Percentiles rank a stretch among this genome's conserved stretches.
These are phyloP conservation scores for Aspergillus arachidicola DNA, from an alignment of 2,329 filamentous ascomycete species.

Conservation along the genomic window DNA sequence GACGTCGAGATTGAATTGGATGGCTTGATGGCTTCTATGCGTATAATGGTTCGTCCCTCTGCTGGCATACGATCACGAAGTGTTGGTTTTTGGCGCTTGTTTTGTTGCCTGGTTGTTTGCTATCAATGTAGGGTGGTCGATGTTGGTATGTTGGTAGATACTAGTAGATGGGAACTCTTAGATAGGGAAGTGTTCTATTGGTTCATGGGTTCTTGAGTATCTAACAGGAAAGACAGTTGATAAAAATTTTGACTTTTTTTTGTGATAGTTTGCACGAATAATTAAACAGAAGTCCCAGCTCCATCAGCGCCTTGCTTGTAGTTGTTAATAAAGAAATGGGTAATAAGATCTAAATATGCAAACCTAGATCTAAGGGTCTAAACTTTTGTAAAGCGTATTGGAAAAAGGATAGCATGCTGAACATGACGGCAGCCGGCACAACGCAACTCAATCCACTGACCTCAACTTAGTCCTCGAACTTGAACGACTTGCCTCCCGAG, in stretches of 20 bases:
- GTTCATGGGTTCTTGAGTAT: background rate
- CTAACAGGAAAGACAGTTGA: background rate
- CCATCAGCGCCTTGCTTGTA: conserved; percentile 35
- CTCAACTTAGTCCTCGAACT: conserved; percentile 78
- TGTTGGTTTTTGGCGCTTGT: background rate
- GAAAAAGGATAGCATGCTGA: background rate
- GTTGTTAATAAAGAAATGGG: conserved; percentile 13
- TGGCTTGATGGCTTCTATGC: background rate
- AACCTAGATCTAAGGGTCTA: conserved; percentile 19
- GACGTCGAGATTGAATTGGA: conserved; percentile 20
- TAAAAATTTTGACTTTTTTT: background rate
- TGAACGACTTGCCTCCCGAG: conserved; percentile 78
- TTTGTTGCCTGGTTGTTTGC: background rate
- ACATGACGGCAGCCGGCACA: background rate
- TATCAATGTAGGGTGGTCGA: background rate
- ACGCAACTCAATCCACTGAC: background rate
- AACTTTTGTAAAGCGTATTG: conserved; percentile 19
- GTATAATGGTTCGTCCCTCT: background rate
- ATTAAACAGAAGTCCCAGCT: conserved; percentile 22
- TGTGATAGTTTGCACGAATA: conserved; percentile 2
- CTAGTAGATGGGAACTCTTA: background rate
- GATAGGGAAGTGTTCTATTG: background rate
- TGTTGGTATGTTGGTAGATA: background rate
- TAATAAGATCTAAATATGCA: conserved; percentile 19
- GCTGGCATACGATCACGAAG: background rate